These are phyloP conservation scores for Termitomyces sp. DNA, from an alignment of 768 basidiomycete species.

Conservation along the genomic window DNA sequence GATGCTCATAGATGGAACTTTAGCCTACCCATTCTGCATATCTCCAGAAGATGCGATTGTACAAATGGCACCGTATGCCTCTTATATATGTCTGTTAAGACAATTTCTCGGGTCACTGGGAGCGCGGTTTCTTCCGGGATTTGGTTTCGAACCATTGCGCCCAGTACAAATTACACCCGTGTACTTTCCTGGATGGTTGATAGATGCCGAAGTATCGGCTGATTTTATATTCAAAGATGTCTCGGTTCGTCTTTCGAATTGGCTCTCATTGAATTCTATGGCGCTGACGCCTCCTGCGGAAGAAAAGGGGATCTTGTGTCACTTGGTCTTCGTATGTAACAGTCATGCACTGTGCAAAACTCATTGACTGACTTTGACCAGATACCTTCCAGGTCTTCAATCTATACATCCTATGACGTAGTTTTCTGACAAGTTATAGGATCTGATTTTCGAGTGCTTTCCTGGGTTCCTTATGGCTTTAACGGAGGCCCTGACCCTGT, in stretches of 20 bases:
- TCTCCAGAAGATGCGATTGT: conserved; percentile 39
- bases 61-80: conserved; percentile 29
- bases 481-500: conserved; percentile 22
- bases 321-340: conserved; percentile 43
- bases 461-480: conserved; percentile 33
- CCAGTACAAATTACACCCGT: conserved; percentile 45
- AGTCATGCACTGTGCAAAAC: neutral
- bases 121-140: conserved; percentile 30
- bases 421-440: conserved; percentile 24
- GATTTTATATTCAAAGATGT: conserved; percentile 21
- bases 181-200: conserved; percentile 61
- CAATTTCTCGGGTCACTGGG: conserved; percentile 22
- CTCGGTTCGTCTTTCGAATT: conserved; percentile 17
- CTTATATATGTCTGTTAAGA: conserved; percentile 17
- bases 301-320: conserved; percentile 27
- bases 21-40: conserved; percentile 49
- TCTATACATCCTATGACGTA: neutral
- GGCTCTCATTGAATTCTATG: neutral
- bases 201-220: conserved; percentile 47
- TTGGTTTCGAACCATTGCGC: conserved; percentile 31
- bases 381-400: conserved; percentile 39
- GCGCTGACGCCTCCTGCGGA: neutral
- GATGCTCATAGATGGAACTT: neutral
- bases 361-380: conserved; percentile 17
- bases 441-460: conserved; percentile 38